phyloP scores from a whole-genome alignment of 2,329 filamentous ascomycete genomes.

The Coniochaeta sp. region DNA sequence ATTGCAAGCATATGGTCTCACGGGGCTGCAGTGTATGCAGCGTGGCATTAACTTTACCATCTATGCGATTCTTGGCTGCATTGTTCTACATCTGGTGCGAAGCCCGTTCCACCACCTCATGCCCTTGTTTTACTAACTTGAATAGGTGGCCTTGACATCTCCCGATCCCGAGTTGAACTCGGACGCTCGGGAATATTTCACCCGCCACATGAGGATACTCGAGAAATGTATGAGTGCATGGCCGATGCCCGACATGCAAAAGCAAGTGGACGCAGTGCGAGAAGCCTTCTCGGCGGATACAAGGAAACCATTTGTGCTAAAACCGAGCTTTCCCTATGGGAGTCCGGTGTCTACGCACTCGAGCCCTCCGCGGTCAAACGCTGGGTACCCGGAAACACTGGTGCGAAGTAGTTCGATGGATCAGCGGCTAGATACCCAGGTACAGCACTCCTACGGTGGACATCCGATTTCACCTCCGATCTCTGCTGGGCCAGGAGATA shows the following conservation, averaged over 20 bases:
- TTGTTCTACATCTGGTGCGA: constrained; percentile 84
- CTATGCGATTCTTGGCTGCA: constrained; percentile 86
- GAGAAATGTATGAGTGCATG: constrained; percentile 77
- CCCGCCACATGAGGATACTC: constrained; percentile 86
- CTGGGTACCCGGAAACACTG: constrained; percentile 40
- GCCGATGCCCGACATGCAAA: constrained; percentile 85
- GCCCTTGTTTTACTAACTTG: constrained; percentile 5
- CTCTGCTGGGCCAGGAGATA: constrained; percentile 63
- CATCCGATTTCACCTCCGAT: constrained; percentile 78
- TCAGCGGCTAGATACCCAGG: constrained; percentile 45
- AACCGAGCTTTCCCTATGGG: constrained; percentile 79
- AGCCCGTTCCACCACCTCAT: neutral
- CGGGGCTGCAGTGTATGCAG: constrained; percentile 84
- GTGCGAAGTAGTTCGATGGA: constrained; percentile 42
- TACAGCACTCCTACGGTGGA: constrained; percentile 47
- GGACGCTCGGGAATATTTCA: constrained; percentile 83
- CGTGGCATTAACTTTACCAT: constrained; percentile 92
- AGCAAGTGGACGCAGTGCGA: constrained; percentile 80
- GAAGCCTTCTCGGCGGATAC: constrained; percentile 86
- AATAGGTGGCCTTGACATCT: constrained; percentile 81
- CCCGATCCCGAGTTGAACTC: constrained; percentile 82
- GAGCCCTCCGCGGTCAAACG: constrained; percentile 52
- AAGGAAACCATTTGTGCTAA: constrained; percentile 80
- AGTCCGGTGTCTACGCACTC: constrained; percentile 60
- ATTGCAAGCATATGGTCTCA: constrained; percentile 66